Conservation (phyloP, 108 stramenopile genomes). For the Tribonema minus region DNA sequence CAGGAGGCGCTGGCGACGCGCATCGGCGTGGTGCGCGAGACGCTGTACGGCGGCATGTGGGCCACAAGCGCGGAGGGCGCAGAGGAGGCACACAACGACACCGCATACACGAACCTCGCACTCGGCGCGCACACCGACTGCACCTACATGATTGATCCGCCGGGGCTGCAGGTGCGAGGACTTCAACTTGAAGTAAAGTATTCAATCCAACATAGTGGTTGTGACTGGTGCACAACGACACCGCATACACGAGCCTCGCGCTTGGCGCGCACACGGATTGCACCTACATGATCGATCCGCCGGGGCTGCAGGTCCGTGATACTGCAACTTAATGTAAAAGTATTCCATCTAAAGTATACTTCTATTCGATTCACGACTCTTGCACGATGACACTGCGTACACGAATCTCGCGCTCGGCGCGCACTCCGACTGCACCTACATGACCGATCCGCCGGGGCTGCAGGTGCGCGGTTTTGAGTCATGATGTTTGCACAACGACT, state of each 20-base stretch:
- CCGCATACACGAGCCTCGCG: too few relatives aligned
- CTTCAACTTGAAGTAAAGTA: background rate
- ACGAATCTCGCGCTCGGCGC: slow-evolving; percentile 1
- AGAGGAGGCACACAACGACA: slow-evolving; percentile 12
- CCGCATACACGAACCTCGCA: slow-evolving; percentile 18
- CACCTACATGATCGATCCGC: background rate
- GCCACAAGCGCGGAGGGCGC: slow-evolving; percentile 21
- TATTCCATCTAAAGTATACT: background rate
- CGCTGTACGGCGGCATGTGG: slow-evolving; percentile 40
- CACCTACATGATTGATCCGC: slow-evolving; percentile 19
- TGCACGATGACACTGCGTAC: slow-evolving; percentile 39
- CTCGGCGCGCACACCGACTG: slow-evolving; percentile 28
- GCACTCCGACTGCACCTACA: slow-evolving; percentile 31
- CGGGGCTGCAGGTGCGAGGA: slow-evolving; percentile 21
- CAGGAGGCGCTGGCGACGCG: slow-evolving; percentile 3
- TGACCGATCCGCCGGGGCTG: slow-evolving; percentile 22
- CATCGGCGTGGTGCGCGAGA: slow-evolving; percentile 2
- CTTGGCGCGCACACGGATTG: background rate
- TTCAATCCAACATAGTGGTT: too few relatives aligned
- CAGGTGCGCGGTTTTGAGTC: too few relatives aligned
- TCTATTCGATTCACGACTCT: background rate
- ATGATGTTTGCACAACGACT: too few relatives aligned
- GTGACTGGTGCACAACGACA: background rate
- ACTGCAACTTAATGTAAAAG: background rate
- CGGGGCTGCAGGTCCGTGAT: background rate